Evolutionary conservation across 805 yeast genomes (phyloP), one percentile per base, ranked within the genome.

Genomic region (Sugiyamaella boreocaroliniensis): DNA sequence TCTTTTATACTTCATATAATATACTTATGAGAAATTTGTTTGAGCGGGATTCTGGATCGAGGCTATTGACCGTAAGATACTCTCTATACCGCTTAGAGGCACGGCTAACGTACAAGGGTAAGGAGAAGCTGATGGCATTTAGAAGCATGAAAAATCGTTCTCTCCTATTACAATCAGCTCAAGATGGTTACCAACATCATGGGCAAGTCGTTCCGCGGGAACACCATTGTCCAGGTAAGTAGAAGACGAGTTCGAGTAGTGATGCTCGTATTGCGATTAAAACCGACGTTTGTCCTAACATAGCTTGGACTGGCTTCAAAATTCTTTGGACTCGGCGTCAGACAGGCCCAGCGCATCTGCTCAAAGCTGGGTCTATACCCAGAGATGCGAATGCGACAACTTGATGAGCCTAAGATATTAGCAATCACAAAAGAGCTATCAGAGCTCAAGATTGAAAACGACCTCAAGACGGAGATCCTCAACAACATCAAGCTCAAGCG

Each of bases 361-460:
- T 83, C 97, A 41, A 88, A 82, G 65, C 80, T 92, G 19, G 97
- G 96, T 10, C 79, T 93, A 55, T 92, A 90, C 65, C 98, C 98
- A 45, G 76, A 79, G 66, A 90, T 92, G 95, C 81, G 96, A 71
- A 85, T 90, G 86, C 93, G 87, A 67, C 96, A 93, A 70, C 78
- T 93, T 40, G 75, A 85, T 29, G 98, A 93, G 70, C 86, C 89
- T 26, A 95, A 89, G 62, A 77, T 89, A 45, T 78, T 92, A 80
- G 81, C 86, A 37, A 75, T 93, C 45, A 85, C 96, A 40, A 92
- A 89, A 67, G 97, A 93, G 67, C 75, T 93, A 47, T 81, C 95
- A 1, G 85, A 81, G 42, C 76, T 86, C 77, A 80, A 86, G 10
- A 85, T 92, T 48, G 98, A 90, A 64, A 88, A 89, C 48, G 88